phyloP scores from a whole-genome alignment of 31 red algal genomes.

The Odonthalia washingtoniensis region DNA sequence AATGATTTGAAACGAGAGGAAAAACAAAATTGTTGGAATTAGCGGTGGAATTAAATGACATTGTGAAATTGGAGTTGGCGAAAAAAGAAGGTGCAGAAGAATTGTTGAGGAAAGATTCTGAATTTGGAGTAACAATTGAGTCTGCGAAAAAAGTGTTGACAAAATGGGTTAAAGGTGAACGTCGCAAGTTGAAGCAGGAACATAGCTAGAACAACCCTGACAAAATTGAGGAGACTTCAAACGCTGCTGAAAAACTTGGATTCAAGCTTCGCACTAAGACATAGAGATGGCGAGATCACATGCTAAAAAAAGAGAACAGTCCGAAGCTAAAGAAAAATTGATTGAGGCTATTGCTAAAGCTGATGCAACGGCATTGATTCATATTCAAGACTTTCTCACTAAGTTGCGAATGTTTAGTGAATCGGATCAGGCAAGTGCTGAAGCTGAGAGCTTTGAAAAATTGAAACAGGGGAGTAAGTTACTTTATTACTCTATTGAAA shows the following conservation, averaged over 20 bases:
- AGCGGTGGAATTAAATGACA: slow-evolving; percentile 64
- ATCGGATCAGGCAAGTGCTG: slow-evolving; percentile 80
- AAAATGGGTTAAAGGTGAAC: slow-evolving; percentile 79
- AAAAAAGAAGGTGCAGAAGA: slow-evolving; percentile 29
- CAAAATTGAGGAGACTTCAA: slow-evolving; percentile 47
- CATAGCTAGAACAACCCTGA: slow-evolving; percentile 64
- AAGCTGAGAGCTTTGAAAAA: slow-evolving; percentile 71
- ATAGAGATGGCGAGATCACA: slow-evolving; percentile 57
- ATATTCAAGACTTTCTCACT: slow-evolving; percentile 61
- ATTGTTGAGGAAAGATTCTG: slow-evolving; percentile 70
- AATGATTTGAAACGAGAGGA: slow-evolving; percentile 28
- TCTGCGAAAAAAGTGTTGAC: slow-evolving; percentile 73
- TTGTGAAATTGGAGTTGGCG: slow-evolving; percentile 42
- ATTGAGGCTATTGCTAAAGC: slow-evolving; percentile 49
- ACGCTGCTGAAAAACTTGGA: slow-evolving; percentile 33
- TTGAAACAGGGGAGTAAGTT: slow-evolving; percentile 49
- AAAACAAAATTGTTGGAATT: slow-evolving; percentile 17
- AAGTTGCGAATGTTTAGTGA: too few species aligned
- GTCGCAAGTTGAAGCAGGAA: slow-evolving; percentile 82
- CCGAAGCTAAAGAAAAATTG: slow-evolving; percentile 46
- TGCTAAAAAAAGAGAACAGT: slow-evolving; percentile 65
- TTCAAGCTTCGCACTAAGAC: slow-evolving; percentile 62
- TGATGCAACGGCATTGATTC: slow-evolving; percentile 61
- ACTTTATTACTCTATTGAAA: slow-evolving; percentile 63
- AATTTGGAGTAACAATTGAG: slow-evolving; percentile 52